A percentile compares a stretch with the other conserved stretches of the same genome.
phyloP scores from a whole-genome alignment of 73 alveolate genomes.

The Paramecium primaurelia region DNA sequence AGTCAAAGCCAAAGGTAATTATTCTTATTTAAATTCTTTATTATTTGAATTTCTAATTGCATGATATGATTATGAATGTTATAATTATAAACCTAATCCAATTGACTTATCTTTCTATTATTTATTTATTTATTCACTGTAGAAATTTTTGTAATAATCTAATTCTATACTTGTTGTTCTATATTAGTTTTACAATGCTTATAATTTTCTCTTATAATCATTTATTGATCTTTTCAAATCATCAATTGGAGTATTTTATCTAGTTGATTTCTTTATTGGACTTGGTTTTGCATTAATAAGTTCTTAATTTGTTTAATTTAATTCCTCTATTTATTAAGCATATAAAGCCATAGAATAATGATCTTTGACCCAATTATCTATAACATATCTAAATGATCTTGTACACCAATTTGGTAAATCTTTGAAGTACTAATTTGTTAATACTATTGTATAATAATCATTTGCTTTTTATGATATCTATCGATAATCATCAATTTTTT shows the following conservation, averaged over 20 bases:
- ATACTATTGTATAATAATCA: neutral
- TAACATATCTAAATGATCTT: constrained; percentile 1
- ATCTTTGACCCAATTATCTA: neutral
- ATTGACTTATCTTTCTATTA: neutral
- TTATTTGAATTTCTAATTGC: neutral
- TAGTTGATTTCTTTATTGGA: neutral
- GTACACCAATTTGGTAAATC: constrained; percentile 21
- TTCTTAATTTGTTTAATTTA: neutral
- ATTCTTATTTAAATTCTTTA: neutral
- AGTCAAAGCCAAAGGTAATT: neutral
- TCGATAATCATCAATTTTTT: neutral
- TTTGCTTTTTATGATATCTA: neutral
- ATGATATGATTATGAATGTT: neutral
- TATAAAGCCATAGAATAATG: neutral
- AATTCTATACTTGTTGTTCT: neutral
- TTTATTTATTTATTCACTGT: neutral
- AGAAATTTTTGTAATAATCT: neutral
- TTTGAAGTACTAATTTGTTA: neutral
- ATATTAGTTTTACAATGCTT: neutral
- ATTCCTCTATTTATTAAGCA: neutral
- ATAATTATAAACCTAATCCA: neutral
- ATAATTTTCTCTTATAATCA: neutral
- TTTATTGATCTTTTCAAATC: neutral
- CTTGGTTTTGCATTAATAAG: neutral
- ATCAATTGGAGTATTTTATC: neutral